Evolutionary conservation across 495 filamentous ascomycete genomes (phyloP).

Genomic region (Penicillium argentinense): DNA sequence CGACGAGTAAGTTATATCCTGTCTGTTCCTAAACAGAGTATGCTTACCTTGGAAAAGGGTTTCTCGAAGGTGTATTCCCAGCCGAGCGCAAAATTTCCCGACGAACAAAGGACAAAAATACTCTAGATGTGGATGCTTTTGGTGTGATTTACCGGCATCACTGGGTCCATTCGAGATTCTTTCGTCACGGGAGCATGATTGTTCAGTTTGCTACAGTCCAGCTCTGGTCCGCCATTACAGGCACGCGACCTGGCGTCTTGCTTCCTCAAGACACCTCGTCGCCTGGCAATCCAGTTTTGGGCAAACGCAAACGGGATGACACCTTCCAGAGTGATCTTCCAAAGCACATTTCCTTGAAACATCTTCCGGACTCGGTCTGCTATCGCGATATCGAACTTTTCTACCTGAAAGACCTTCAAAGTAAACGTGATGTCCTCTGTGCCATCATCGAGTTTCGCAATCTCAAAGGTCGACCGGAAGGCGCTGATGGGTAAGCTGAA

Average conservation of each 20-base stretch:
- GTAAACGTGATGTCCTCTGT: slow-evolving; percentile 29
- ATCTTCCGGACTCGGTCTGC: slow-evolving; percentile 30
- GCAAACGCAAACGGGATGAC: slow-evolving; percentile 17
- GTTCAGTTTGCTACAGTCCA: slow-evolving; percentile 27
- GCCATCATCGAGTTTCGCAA: slow-evolving; percentile 29
- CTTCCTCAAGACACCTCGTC: slow-evolving; percentile 24
- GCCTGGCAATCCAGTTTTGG: slow-evolving; percentile 10
- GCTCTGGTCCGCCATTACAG: slow-evolving; percentile 34
- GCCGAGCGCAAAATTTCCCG: slow-evolving; percentile 7
- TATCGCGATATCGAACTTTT: slow-evolving; percentile 33
- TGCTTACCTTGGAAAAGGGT: slow-evolving; percentile 14
- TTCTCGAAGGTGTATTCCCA: slow-evolving; percentile 5
- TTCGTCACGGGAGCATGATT: slow-evolving; percentile 31
- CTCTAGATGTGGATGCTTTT: slow-evolving; percentile 26
- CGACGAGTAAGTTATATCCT: slow-evolving; percentile 13
- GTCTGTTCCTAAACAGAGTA: neutral
- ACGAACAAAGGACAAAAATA: slow-evolving; percentile 22
- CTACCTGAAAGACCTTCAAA: slow-evolving; percentile 24
- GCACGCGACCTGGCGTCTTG: slow-evolving; percentile 25
- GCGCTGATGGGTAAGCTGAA: slow-evolving; percentile 21
- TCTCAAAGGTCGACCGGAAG: slow-evolving; percentile 29
- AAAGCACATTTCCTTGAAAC: slow-evolving; percentile 17
- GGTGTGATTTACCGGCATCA: slow-evolving; percentile 24
- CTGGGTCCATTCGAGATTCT: slow-evolving; percentile 29
- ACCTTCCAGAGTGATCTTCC: slow-evolving; percentile 31